Base-by-base conservation (phyloP, 2,329 filamentous ascomycete genomes). In the Sphaceloma murrayae region DNA sequence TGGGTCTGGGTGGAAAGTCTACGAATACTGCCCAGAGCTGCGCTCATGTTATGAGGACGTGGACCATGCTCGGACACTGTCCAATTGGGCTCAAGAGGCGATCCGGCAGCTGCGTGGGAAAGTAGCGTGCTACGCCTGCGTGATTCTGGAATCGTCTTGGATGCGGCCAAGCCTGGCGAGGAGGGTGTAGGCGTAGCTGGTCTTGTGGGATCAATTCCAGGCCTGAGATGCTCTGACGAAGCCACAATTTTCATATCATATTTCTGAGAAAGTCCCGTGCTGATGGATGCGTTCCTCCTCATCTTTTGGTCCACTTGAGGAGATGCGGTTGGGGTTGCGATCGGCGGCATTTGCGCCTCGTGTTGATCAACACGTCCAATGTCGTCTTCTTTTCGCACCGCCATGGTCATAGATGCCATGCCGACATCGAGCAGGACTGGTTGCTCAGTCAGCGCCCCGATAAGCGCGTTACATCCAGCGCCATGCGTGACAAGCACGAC, bases 391-490 rank as follows among this genome's bases (percentile, higher is more conserved):
- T 78, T 80, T 39, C 79, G 73, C 11, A 80, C 73, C 3, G 89
- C 89, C 79, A 95, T 83, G 1, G 89, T 95, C 38, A 98, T 70
- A 3, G 88, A 94, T 1, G 89, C 85, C 65, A 94, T 84, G 19
- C 81, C 82, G 11, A 96, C 82, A 58, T 96, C 88, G 56, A 94
- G 77, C 10, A 98, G 72, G 0, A 94, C 87, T 0, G 91, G 89
- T 56, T 94, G 84, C 48, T 89, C 84, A 0, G 88, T 93, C 51
- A 98, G 75, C 18, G 87, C 87, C 9, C 89, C 87, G 50, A 98
- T 88, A 33, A 98, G 66, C 2, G 91, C 91, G 65, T 98, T 98
- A 64, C 89, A 94, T 29, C 91, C 91, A 10, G 91, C 91, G 17
- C 89, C 89, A 58, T 98, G 91, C 0, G 91, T 94, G 16, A 98